Base-by-base conservation (phyloP, 352 stramenopile species). In the Achlya hypogyna region DNA sequence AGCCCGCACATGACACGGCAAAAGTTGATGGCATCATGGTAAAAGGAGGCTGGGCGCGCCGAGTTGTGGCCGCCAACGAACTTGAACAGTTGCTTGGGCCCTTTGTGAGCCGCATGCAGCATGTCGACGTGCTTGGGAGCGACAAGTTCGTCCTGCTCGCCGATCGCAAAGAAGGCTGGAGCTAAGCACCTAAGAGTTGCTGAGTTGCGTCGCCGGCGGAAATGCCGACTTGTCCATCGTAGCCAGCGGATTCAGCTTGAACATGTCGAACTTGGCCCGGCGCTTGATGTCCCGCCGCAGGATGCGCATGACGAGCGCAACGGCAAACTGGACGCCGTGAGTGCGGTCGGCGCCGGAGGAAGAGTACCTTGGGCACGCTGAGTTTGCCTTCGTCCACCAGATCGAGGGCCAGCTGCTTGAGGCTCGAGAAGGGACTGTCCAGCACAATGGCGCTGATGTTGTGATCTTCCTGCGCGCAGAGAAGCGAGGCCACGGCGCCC, bases 211-310 rank as follows among this genome's bases (percentile, higher is more conserved):
- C 6, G 5, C 65, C 18, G 27, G 38, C 5, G n/a, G 4, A 22
- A 8, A 51, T 20, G 20, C 64, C 72, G 53, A 93, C 73, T 88
- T 86, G 72, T 84, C 71, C 1, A 94, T 69, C 35, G 81, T 86
- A 20, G 72, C 76, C 53, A 92, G 88, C 0, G 85, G 85, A 40
- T 90, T 92, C 51, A 94, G 71, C 69, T 94, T 89, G 69, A 90
- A 92, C 79, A 92, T 90, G 65, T 94, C 85, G 69, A 94, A 94
- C 65, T 91, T 90, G 43, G 85, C 85, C 53, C 85, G 71, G 4
- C 79, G 78, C 66, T 88, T 89, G 47, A 94, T 89, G 69, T 92
- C 82, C 1, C 79, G 71, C 51, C 83, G 80, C 52, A 94, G 86
- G 18, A 94, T 69, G 28, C 81, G 69, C 83, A 94, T 88, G 5